Conservation (phyloP, 805 yeast genomes). For the Vanderwaltozyma yarrowii region DNA sequence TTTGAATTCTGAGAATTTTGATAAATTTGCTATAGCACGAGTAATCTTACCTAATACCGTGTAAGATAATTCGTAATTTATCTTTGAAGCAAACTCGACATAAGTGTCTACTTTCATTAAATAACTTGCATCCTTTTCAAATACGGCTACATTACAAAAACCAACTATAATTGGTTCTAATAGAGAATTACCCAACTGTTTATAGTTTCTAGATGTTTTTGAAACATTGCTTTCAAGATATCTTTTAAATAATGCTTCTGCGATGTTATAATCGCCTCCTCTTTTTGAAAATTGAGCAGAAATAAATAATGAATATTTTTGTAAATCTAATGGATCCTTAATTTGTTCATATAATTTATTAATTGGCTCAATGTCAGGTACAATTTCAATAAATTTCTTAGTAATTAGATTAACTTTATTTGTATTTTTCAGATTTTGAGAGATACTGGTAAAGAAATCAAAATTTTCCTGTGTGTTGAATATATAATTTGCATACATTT, state of each 20-base stretch:
- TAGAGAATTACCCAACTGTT: slow-evolving; percentile 2
- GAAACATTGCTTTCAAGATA: slow-evolving; percentile 5
- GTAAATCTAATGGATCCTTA: slow-evolving; percentile 11
- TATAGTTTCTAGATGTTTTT: neutral
- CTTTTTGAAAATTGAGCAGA: slow-evolving; percentile 18
- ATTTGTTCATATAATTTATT: slow-evolving; percentile 15
- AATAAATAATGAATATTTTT: slow-evolving; percentile 16
- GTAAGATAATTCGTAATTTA: slow-evolving; percentile 7
- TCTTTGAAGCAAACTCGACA: slow-evolving; percentile 10
- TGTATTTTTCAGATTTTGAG: slow-evolving; percentile 10
- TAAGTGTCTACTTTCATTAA: slow-evolving; percentile 12
- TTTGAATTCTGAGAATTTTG: slow-evolving; percentile 3
- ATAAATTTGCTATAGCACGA: slow-evolving; percentile 7
- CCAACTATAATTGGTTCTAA: slow-evolving; percentile 16
- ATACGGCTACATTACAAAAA: neutral
- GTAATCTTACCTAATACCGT: slow-evolving; percentile 8
- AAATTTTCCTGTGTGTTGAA: slow-evolving; percentile 7
- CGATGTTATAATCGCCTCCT: slow-evolving; percentile 12
- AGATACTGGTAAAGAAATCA: slow-evolving; percentile 14
- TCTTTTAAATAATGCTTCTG: slow-evolving; percentile 18
- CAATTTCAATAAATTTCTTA: slow-evolving; percentile 14
- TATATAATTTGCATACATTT: slow-evolving; percentile 16
- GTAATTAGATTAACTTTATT: slow-evolving; percentile 10
- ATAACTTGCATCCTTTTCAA: neutral
- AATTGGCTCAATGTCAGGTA: slow-evolving; percentile 14